phyloP scores from a whole-genome alignment of 2,329 filamentous ascomycete species.

The Gremmenia infestans region DNA sequence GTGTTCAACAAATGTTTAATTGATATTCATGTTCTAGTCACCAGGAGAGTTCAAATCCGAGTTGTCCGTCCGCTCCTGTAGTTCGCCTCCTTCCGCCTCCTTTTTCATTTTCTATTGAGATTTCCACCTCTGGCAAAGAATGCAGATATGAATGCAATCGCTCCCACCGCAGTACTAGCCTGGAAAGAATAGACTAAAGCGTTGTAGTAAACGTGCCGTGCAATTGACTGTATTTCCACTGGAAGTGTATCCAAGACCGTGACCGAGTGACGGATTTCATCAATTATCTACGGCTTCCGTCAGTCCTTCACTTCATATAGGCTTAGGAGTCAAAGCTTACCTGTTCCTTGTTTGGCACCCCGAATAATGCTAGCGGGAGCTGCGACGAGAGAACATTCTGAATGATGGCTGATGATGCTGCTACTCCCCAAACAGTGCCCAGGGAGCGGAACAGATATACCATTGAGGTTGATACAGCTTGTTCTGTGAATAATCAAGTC shows the following conservation, averaged over 20 bases:
- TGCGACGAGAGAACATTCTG: constrained; percentile 55
- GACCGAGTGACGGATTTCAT: constrained; percentile 57
- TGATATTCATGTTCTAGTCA: too few relatives aligned
- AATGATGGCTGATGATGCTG: constrained; percentile 55
- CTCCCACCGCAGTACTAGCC: constrained; percentile 47
- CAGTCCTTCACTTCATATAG: constrained; percentile 1
- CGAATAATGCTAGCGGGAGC: constrained; percentile 48
- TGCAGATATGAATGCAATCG: constrained; percentile 43
- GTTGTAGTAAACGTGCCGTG: constrained; percentile 54
- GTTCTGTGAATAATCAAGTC: constrained; percentile 38
- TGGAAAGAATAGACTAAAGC: constrained; percentile 53
- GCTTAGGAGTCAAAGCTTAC: constrained; percentile 11
- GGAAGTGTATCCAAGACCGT: constrained; percentile 50
- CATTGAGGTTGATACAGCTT: constrained; percentile 57
- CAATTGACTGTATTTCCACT: constrained; percentile 50
- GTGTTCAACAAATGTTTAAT: too few relatives aligned
- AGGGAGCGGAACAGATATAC: constrained; percentile 60
- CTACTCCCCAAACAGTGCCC: constrained; percentile 60
- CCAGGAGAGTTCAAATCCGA: too few relatives aligned
- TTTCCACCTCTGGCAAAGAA: constrained; percentile 36
- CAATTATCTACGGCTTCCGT: constrained; percentile 46
- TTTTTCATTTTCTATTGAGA: constrained; percentile 9
- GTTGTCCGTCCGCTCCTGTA: too few relatives aligned
- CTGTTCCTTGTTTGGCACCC: constrained; percentile 46
- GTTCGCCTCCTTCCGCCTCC: too few relatives aligned